phyloP scores from a whole-genome alignment of 2,329 filamentous ascomycete species.

The Scorias spongiosa region DNA sequence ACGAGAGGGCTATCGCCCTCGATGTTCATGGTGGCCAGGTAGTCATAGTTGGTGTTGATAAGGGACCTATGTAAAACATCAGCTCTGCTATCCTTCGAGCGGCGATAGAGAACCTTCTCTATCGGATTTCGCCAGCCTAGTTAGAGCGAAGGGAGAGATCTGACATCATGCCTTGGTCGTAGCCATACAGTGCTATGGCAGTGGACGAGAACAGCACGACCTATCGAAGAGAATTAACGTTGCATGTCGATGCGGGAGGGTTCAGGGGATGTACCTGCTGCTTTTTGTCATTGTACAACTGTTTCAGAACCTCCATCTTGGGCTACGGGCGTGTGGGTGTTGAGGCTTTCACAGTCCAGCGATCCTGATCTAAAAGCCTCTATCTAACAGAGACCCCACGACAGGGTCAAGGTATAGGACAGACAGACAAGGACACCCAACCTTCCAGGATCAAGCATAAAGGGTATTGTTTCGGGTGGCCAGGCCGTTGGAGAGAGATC shows the following conservation, averaged over 20 bases:
- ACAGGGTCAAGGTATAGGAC: too few species aligned
- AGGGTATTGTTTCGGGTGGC: too few species aligned
- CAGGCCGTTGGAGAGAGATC: too few species aligned
- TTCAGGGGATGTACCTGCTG: constrained; percentile 9
- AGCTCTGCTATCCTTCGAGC: constrained; percentile 7
- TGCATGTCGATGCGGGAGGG: constrained; percentile 1
- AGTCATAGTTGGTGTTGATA: constrained; percentile 40
- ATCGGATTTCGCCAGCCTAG: constrained; percentile 12
- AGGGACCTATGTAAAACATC: constrained; percentile 32
- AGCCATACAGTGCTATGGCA: constrained; percentile 40
- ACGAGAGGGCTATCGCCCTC: constrained; percentile 35
- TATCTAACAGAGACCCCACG: too few species aligned
- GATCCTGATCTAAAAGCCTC: too few species aligned
- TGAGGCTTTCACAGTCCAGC: too few species aligned
- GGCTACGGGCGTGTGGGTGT: background rate
- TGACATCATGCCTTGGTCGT: constrained; percentile 20
- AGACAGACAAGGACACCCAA: too few species aligned
- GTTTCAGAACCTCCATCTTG: background rate
- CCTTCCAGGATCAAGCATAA: too few species aligned
- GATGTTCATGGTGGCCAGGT: constrained; percentile 44
- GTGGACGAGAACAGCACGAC: constrained; percentile 39
- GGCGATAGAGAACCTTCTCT: background rate
- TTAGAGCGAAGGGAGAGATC: background rate
- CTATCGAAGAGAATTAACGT: constrained; percentile 13
- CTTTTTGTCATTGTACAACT: constrained; percentile 14